phyloP scores from a whole-genome alignment of 192 early-diverging fungal species.

The Coemansia sp. region DNA sequence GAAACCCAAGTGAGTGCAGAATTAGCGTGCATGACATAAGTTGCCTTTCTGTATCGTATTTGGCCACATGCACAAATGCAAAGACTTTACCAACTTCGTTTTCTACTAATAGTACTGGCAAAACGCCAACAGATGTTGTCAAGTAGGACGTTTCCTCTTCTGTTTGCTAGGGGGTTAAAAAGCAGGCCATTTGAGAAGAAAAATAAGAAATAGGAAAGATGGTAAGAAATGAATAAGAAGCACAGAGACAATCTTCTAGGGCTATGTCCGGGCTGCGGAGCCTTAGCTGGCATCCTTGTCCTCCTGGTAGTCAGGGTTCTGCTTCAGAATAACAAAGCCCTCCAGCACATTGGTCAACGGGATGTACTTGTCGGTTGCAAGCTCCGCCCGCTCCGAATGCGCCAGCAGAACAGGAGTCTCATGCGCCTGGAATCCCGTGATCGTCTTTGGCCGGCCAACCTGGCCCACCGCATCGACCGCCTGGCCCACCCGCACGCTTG shows the following conservation, averaged over 20 bases:
- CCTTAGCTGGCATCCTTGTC: slow-evolving; percentile 49
- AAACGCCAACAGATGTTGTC: too few relatives aligned
- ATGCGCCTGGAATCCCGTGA: slow-evolving; percentile 99
- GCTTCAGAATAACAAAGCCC: slow-evolving; percentile 93
- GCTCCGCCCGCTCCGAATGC: slow-evolving; percentile 94
- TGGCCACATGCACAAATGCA: too few relatives aligned
- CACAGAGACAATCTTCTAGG: not conserved
- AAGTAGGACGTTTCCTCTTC: too few relatives aligned
- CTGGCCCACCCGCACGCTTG: slow-evolving; percentile 95
- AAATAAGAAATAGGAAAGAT: not conserved
- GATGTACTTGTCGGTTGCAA: slow-evolving; percentile 97
- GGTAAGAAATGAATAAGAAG: not conserved
- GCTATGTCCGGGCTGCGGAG: not conserved
- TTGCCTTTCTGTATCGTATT: too few relatives aligned
- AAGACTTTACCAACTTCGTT: too few relatives aligned
- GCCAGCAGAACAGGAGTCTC: slow-evolving; percentile 95
- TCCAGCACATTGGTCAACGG: slow-evolving; percentile 84
- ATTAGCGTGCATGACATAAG: not conserved
- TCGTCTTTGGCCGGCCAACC: slow-evolving; percentile 97
- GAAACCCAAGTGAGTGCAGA: not conserved
- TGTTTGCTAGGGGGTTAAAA: too few relatives aligned
- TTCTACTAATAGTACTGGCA: too few relatives aligned
- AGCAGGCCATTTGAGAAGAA: not conserved
- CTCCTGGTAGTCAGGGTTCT: slow-evolving; percentile 88
- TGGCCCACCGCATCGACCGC: slow-evolving; percentile 99